Evolutionary conservation across 192 early-diverging fungal species (phyloP).

Genomic region (Mortierella alpina): DNA sequence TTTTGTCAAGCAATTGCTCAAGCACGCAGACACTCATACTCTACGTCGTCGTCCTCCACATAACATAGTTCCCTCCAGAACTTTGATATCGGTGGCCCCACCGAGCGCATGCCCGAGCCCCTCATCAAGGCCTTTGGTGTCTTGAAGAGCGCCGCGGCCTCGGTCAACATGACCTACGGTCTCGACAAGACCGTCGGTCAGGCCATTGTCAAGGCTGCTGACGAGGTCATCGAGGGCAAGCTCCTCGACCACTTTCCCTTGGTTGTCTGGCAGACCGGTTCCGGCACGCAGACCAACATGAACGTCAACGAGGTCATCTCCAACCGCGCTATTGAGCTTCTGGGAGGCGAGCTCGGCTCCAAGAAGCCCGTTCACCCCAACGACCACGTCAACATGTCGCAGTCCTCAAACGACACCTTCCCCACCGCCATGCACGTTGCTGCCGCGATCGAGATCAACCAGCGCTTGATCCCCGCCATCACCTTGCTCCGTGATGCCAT

Average conservation of each 20-base stretch:
- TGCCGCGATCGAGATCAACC: constrained; percentile 88
- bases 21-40: too few relatives aligned
- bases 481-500: constrained; percentile 84
- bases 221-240: constrained; percentile 93
- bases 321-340: constrained; percentile 97
- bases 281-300: constrained; percentile 99
- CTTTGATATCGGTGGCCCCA: constrained; percentile 95
- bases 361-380: constrained; percentile 99
- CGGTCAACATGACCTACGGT: constrained; percentile 93
- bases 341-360: constrained; percentile 90
- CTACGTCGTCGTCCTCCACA: not conserved
- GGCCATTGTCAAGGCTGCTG: constrained; percentile 89
- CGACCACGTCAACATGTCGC: constrained; percentile 99
- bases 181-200: constrained; percentile 85
- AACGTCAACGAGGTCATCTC: constrained; percentile 98
- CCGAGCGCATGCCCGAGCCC: constrained; percentile 95
- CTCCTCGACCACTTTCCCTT: constrained; percentile 97
- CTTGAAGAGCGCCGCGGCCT: constrained; percentile 94
- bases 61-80: constrained; percentile 86
- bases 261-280: constrained; percentile 98
- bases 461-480: constrained; percentile 88
- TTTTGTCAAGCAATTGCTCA: too few relatives aligned
- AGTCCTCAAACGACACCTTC: constrained; percentile 99
- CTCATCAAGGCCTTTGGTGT: constrained; percentile 96
- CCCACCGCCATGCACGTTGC: constrained; percentile 99